Percentiles rank a stretch among this genome's conserved stretches.
phyloP scores from a whole-genome alignment of 805 yeast species.

The Alloascoidea africana region DNA sequence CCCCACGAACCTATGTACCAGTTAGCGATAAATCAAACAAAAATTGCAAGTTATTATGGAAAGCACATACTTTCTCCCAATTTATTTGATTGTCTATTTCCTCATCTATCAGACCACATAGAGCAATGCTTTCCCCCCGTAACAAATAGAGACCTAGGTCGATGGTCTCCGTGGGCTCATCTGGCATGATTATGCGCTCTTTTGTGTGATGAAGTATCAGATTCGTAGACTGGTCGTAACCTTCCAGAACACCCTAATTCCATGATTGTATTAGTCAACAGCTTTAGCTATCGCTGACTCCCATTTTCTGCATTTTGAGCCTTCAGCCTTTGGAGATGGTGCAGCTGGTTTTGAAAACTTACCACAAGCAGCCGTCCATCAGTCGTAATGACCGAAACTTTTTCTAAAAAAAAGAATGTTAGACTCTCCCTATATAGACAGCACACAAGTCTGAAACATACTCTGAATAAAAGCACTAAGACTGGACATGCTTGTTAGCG shows the following conservation, averaged over 20 bases:
- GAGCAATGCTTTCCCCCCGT: constrained; percentile 20
- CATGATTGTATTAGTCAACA: neutral
- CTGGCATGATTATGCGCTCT: constrained; percentile 14
- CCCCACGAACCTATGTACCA: constrained; percentile 8
- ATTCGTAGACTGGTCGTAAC: constrained; percentile 21
- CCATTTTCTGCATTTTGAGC: neutral
- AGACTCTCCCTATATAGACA: constrained; percentile 4
- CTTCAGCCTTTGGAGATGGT: neutral
- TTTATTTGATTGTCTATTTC: constrained; percentile 16
- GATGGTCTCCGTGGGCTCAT: constrained; percentile 11
- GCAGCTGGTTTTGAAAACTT: neutral
- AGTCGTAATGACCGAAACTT: constrained; percentile 16
- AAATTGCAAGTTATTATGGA: constrained; percentile 6
- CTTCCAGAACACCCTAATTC: constrained; percentile 17
- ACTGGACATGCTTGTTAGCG: constrained; percentile 6
- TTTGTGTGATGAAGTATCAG: constrained; percentile 15
- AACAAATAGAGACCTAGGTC: constrained; percentile 19
- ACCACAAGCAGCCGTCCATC: constrained; percentile 17
- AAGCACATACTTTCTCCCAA: constrained; percentile 16
- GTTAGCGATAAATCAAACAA: constrained; percentile 3
- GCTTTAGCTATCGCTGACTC: neutral
- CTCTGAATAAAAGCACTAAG: constrained; percentile 6
- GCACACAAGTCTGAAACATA: constrained; percentile 4
- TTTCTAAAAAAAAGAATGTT: constrained; percentile 10
- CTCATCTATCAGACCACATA: constrained; percentile 17